Conservation (phyloP, 805 yeast species). For the Kodamaea kakaduensis region DNA sequence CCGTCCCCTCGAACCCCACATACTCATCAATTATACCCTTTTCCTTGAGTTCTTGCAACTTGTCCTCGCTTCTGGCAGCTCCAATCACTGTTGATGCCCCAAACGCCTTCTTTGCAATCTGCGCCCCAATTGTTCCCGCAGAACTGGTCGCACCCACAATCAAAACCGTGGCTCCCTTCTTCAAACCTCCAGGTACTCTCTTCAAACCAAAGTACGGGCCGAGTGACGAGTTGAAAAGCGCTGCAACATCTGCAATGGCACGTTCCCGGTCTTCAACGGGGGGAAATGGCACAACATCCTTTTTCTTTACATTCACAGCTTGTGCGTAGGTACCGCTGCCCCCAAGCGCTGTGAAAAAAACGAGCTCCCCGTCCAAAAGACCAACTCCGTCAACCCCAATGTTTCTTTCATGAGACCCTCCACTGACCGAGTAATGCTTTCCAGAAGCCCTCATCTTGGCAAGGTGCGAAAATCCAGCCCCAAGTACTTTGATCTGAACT, state of each 20-base stretch:
- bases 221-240: slow-evolving; percentile 11
- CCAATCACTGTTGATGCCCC: slow-evolving; percentile 11
- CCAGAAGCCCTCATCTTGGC: slow-evolving; percentile 11
- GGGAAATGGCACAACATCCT: slow-evolving; percentile 6
- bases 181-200: slow-evolving; percentile 9
- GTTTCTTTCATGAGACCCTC: slow-evolving; percentile 2
- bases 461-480: slow-evolving; percentile 11
- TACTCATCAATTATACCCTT: slow-evolving; percentile 8
- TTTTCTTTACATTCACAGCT: slow-evolving; percentile 9
- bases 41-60: slow-evolving; percentile 3
- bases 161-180: slow-evolving; percentile 8
- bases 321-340: slow-evolving; percentile 9
- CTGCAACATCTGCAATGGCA: slow-evolving; percentile 12
- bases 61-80: slow-evolving; percentile 6
- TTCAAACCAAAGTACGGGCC: slow-evolving; percentile 10
- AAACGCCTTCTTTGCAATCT: slow-evolving; percentile 7
- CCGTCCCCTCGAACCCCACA: not conserved
- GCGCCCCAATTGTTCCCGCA: slow-evolving; percentile 11
- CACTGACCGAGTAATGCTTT: slow-evolving; percentile 9
- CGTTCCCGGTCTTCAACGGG: slow-evolving; percentile 2
- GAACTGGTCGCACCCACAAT: slow-evolving; percentile 12
- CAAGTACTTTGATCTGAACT: slow-evolving; percentile 10
- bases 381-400: slow-evolving; percentile 15
- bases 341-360: slow-evolving; percentile 7
- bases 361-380: slow-evolving; percentile 9